Evolutionary conservation across 805 yeast genomes (phyloP).

Genomic region (Candida krabiensis): DNA sequence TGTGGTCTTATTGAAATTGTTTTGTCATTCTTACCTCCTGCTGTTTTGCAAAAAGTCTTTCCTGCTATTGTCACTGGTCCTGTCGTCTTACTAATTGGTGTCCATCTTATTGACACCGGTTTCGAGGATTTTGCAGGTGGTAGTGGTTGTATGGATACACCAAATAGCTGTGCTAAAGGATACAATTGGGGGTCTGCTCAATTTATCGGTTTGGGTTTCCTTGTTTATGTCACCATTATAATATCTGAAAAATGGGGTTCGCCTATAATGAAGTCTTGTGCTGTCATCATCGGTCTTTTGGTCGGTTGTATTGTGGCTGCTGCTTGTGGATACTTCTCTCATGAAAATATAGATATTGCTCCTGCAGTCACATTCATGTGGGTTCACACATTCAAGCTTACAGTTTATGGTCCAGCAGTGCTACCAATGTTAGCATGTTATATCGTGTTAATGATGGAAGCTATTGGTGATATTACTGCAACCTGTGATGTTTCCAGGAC

Average conservation of each 20-base stretch:
- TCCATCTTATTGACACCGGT: slow-evolving; percentile 66
- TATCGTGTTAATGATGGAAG: slow-evolving; percentile 84
- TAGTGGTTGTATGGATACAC: slow-evolving; percentile 48
- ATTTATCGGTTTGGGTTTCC: slow-evolving; percentile 84
- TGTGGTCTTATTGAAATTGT: slow-evolving; percentile 76
- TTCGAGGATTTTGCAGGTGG: slow-evolving; percentile 91
- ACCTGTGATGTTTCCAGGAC: slow-evolving; percentile 87
- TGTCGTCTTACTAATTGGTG: slow-evolving; percentile 83
- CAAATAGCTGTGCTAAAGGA: slow-evolving; percentile 50
- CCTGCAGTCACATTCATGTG: slow-evolving; percentile 84
- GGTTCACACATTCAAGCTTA: slow-evolving; percentile 79
- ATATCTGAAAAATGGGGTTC: slow-evolving; percentile 86
- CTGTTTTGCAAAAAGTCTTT: slow-evolving; percentile 65
- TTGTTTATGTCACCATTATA: slow-evolving; percentile 72
- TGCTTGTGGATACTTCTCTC: slow-evolving; percentile 78
- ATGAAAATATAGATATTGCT: slow-evolving; percentile 58
- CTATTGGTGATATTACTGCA: slow-evolving; percentile 93
- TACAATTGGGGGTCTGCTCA: slow-evolving; percentile 81
- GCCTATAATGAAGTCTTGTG: slow-evolving; percentile 93
- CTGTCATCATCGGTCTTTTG: slow-evolving; percentile 80
- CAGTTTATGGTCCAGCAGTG: slow-evolving; percentile 81
- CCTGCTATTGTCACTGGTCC: slow-evolving; percentile 95
- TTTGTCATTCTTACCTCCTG: slow-evolving; percentile 77
- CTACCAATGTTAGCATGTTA: slow-evolving; percentile 83
- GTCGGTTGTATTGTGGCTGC: slow-evolving; percentile 93